Base-by-base conservation (phyloP, 345 rosid species). In the Melaleuca quinquenervia region DNA sequence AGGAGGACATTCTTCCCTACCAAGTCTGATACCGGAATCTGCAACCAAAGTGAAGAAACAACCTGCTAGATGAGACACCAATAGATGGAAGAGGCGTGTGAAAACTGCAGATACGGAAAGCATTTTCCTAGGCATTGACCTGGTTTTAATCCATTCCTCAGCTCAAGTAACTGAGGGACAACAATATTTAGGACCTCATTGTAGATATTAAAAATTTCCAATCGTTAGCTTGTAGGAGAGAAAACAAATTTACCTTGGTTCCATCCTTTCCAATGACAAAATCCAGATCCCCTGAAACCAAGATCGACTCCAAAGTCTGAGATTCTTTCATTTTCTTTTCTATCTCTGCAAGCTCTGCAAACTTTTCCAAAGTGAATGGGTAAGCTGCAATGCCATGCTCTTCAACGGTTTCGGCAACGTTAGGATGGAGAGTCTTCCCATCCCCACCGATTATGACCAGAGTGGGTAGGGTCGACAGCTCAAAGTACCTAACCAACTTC, bases 1-100 rank as follows among this genome's bases (percentile, higher is more conserved):
- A 92, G 89, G 51, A 92, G 92, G 18, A 90, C 75, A 52, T 76
- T 88, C 88, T 92, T 92, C 64, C 94, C 92, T 16, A 89, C 87
- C 29, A 90, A 86, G 75, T 87, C 89, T 12, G 90, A 87, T 51
- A 90, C 92, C 6, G 83, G 90, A 85, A 92, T 80, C 93, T 90
- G 92, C 82, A 84, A 75, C 14, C 26, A 0, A 78, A 48, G n/a
- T 26, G 6, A 76, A 52, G 52, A 0, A 22, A 85, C 58, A 52
- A 80, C 44, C 22, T 45, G 44, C 26, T 58, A 82, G 29, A 49
- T 14, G 29, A 82, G 22, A 36, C 78, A 64, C 78, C 24, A 64
- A 29, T 82, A 0, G 7, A 82, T 50, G 32, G 84, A 50, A 24
- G 50, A 82, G 41, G 24, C 84, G 50, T 1, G 24, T 50, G 78